phyloP scores from a whole-genome alignment of 2,329 filamentous ascomycete genomes.

The Aspergillus hortae region DNA sequence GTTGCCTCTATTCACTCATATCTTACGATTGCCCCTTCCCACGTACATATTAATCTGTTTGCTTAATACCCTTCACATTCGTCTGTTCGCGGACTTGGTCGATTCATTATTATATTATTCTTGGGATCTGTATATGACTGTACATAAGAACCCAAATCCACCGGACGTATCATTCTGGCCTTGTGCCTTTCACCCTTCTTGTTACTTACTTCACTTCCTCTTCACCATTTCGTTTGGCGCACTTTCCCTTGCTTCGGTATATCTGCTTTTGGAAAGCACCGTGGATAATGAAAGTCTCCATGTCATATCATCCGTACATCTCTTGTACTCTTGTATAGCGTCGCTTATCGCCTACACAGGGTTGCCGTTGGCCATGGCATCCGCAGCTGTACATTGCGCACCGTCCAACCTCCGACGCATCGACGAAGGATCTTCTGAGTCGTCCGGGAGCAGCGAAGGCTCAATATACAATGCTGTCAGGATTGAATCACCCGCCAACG shows the following conservation, averaged over 20 bases:
- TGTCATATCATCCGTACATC: background rate
- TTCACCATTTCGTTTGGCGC: background rate
- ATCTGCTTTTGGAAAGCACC: conserved; percentile 2
- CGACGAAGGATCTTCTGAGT: conserved; percentile 20
- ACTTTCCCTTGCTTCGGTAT: background rate
- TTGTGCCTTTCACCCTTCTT: background rate
- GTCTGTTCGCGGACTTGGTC: background rate
- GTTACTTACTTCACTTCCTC: background rate
- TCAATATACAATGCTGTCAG: conserved; percentile 37
- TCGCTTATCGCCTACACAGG: background rate
- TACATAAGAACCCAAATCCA: background rate
- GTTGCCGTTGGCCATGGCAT: background rate
- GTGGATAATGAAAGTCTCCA: background rate
- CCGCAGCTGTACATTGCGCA: background rate
- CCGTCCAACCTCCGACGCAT: background rate
- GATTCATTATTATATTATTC: background rate
- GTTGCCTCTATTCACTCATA: conserved; percentile 5
- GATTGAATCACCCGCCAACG: conserved; percentile 26
- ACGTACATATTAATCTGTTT: conserved; percentile 17
- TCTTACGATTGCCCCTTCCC: conserved; percentile 12
- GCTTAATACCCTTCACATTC: background rate
- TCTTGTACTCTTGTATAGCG: background rate
- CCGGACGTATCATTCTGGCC: background rate
- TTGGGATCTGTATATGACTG: conserved; percentile 10
- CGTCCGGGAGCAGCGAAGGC: conserved; percentile 31